Conservation (phyloP, 208 protist genomes). For the Crithidia sp. region DNA sequence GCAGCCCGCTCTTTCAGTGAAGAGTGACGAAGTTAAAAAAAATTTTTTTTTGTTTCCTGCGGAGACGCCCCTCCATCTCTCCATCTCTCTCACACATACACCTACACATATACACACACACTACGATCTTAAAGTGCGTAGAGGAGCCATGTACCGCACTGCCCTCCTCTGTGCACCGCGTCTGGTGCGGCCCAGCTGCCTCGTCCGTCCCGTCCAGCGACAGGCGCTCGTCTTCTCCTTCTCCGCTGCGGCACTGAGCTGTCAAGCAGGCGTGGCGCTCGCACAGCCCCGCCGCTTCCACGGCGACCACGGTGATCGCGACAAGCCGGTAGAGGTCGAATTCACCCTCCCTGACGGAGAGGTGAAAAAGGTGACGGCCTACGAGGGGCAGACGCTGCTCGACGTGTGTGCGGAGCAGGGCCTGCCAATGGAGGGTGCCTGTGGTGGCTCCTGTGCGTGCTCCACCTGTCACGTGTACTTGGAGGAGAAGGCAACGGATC, state of each 20-base stretch:
- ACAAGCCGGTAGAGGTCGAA: conserved; percentile 61
- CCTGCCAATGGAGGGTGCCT: conserved; percentile 96
- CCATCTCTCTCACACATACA: no score
- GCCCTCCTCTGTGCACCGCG: not conserved
- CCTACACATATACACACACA: no score
- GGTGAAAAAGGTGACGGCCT: conserved; percentile 59
- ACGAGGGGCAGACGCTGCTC: conserved; percentile 94
- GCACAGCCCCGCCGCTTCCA: conserved; percentile 48
- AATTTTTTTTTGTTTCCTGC: no score
- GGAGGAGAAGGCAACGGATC: conserved; percentile 79
- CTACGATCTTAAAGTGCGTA: no score
- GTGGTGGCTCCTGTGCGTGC: conserved; percentile 96
- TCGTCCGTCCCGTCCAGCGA: not conserved
- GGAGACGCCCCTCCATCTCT: no score
- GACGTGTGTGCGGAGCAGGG: conserved; percentile 94
- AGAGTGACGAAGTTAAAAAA: no score
- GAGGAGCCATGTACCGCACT: not conserved
- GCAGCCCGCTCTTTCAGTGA: no score
- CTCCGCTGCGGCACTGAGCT: not conserved
- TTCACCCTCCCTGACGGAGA: conserved; percentile 69
- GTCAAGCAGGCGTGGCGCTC: conserved; percentile 9
- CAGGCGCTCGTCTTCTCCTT: not conserved
- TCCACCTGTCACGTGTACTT: conserved; percentile 98
- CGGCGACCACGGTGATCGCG: conserved; percentile 58
- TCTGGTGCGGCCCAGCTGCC: not conserved